Evolutionary conservation across 139 green algal genomes (phyloP).

Genomic region (Marvania coccoides): DNA sequence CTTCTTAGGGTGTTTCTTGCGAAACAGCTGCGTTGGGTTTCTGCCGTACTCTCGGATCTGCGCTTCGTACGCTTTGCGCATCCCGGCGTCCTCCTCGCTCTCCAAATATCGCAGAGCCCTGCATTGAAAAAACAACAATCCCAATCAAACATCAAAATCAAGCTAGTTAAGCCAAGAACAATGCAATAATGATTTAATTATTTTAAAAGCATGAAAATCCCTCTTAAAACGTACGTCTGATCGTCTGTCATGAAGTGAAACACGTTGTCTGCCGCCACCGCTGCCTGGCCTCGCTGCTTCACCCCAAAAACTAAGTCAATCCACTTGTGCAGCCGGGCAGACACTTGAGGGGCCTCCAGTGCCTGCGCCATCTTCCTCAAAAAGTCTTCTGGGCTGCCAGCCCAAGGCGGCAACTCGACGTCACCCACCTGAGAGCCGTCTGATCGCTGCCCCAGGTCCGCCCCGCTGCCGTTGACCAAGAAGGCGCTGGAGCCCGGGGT

Average conservation of each 20-base stretch:
- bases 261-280: slow-evolving; percentile 55
- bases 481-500: slow-evolving; percentile 1
- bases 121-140: not conserved
- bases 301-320: slow-evolving; percentile 71
- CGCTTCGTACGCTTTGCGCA: slow-evolving; percentile 27
- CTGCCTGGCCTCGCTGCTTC: slow-evolving; percentile 23
- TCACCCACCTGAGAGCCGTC: slow-evolving; percentile 31
- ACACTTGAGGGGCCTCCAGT: slow-evolving; percentile 57
- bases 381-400: slow-evolving; percentile 30
- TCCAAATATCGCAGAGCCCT: slow-evolving; percentile 24
- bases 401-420: slow-evolving; percentile 70
- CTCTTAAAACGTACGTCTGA: slow-evolving; percentile 10
- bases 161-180: not conserved
- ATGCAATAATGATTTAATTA: not conserved
- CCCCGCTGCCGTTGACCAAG: slow-evolving; percentile 29
- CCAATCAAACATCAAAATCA: not conserved
- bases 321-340: slow-evolving; percentile 53
- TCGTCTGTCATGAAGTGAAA: slow-evolving; percentile 76
- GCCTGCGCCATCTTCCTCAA: slow-evolving; percentile 35
- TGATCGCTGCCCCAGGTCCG: slow-evolving; percentile 30
- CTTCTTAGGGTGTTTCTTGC: slow-evolving; percentile 21
- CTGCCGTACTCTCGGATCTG: slow-evolving; percentile 73
- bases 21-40: slow-evolving; percentile 38
- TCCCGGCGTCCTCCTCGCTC: slow-evolving; percentile 7
- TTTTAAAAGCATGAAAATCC: not conserved